Conservation (phyloP, 169 alveolate genomes). For the Eimeria zaria region DNA sequence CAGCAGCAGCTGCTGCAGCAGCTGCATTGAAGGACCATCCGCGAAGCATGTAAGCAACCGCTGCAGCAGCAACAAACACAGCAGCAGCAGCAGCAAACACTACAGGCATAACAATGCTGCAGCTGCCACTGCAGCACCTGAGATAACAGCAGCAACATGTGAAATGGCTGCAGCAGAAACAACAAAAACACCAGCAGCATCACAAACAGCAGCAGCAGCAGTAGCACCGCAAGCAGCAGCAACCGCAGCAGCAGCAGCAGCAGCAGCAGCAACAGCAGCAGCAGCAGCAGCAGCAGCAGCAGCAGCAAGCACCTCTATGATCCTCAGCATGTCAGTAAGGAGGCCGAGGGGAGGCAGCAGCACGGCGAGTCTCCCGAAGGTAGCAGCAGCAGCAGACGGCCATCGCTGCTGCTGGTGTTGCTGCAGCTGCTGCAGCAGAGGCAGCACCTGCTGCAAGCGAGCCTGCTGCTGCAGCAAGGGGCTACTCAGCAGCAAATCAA, state of each 20-base stretch:
- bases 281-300: conserved; percentile 67
- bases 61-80: conserved; percentile 71
- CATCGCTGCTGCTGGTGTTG: conserved; percentile 57
- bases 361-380: conserved; percentile 44
- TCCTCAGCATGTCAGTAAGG: conserved; percentile 16
- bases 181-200: background rate
- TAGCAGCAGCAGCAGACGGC: conserved; percentile 25
- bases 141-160: too few species aligned
- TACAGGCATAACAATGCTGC: too few species aligned
- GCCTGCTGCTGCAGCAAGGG: conserved; percentile 77
- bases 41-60: conserved; percentile 66
- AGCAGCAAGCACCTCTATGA: conserved; percentile 26
- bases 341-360: conserved; percentile 63
- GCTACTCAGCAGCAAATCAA: conserved; percentile 52
- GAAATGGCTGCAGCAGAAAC: background rate
- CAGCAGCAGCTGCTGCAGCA: conserved; percentile 77
- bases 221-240: background rate
- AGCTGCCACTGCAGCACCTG: too few species aligned
- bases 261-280: conserved; percentile 12
- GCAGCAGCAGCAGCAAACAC: conserved; percentile 31
- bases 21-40: conserved; percentile 52
- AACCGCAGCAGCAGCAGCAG: conserved; percentile 14
- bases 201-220: background rate
- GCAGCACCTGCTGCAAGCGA: conserved; percentile 60
- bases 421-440: conserved; percentile 81